Evolutionary conservation across 805 yeast species (phyloP).

Genomic region (Saturnispora ahearnii): DNA sequence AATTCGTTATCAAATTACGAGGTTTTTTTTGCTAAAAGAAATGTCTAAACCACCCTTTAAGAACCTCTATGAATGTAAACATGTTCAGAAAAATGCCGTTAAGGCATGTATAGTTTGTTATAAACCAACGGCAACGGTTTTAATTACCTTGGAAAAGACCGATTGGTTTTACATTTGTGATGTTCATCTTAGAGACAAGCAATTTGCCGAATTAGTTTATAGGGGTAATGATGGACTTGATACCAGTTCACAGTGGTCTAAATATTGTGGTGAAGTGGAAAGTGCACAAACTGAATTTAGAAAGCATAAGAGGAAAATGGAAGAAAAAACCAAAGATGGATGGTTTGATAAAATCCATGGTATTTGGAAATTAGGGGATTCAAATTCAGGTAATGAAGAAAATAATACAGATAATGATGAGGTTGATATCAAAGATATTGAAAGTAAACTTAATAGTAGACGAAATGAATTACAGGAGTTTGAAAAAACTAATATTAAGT

Average conservation of each 20-base stretch:
- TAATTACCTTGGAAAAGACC: constrained; percentile 33
- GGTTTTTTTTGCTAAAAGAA: neutral
- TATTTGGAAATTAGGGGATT: neutral
- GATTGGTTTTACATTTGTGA: constrained; percentile 49
- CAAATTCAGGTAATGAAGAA: neutral
- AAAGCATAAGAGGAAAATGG: constrained; percentile 27
- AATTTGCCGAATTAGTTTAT: constrained; percentile 33
- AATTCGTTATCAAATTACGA: neutral
- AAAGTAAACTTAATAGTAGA: constrained; percentile 5
- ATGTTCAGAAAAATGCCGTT: constrained; percentile 34
- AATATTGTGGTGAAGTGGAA: constrained; percentile 20
- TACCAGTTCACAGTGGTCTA: constrained; percentile 15
- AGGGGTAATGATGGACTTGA: constrained; percentile 22
- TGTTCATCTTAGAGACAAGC: constrained; percentile 37
- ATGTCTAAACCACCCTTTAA: constrained; percentile 18
- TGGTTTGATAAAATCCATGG: constrained; percentile 7
- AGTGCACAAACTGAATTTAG: constrained; percentile 27
- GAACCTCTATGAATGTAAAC: constrained; percentile 31
- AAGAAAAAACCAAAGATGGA: constrained; percentile 1
- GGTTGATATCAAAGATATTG: constrained; percentile 7
- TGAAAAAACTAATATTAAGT: constrained; percentile 29
- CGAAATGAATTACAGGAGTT: constrained; percentile 15
- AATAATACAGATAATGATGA: constrained; percentile 1
- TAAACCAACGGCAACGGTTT: constrained; percentile 38
- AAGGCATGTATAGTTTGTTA: constrained; percentile 44